Evolutionary conservation across 768 basidiomycete species (phyloP), one percentile per base, ranked within the genome.

Genomic region (Lyophyllum shimeji): DNA sequence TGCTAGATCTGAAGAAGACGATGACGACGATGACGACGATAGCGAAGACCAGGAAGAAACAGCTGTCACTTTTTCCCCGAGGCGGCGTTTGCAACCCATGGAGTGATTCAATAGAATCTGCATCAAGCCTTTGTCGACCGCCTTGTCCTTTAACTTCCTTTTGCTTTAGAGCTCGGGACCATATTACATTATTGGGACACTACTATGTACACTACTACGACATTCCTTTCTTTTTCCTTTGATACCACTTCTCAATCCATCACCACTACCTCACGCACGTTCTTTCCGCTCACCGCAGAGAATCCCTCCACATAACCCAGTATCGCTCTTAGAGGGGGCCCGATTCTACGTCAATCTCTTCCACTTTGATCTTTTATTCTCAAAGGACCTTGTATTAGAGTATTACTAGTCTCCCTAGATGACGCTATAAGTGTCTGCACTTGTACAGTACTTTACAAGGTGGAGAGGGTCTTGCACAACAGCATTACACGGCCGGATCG

Each of bases 381-480:
- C 53, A 13, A 34, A 53, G 53, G 50, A 59, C 57, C 29, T 40
- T 58, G 53, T 50, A 64, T 63, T 64, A 64, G 60, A 66, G 37
- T 62, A 65, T 56, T 60, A 62, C 49, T 59, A 52, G 52, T 47
- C 44, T 64, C 46, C 45, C 45, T 63, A 65, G 63, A 65, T 39
- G 56, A 62, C 56, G 60, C 55, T 58, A 55, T 57, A 59, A 50
- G 53, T 60, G 64, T 65, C 60, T 29, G 58, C 55, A 62, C 45
- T 45, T 71, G 68, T 70, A 72, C 65, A 71, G 50, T 68, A 69
- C 58, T 65, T 65, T 69, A 69, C 67, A 69, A 58, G 56, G 57
- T 2, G 37, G 29, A n/a, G n/a, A n/a, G n/a, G n/a, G n/a, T n/a
- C n/a, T 63, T 60, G 64, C 62, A 66, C 59, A 64, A 59, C 43